These are phyloP conservation scores for Colletotrichum sp. DNA, from an alignment of 2,329 filamentous ascomycete genomes.

Conservation along the genomic window DNA sequence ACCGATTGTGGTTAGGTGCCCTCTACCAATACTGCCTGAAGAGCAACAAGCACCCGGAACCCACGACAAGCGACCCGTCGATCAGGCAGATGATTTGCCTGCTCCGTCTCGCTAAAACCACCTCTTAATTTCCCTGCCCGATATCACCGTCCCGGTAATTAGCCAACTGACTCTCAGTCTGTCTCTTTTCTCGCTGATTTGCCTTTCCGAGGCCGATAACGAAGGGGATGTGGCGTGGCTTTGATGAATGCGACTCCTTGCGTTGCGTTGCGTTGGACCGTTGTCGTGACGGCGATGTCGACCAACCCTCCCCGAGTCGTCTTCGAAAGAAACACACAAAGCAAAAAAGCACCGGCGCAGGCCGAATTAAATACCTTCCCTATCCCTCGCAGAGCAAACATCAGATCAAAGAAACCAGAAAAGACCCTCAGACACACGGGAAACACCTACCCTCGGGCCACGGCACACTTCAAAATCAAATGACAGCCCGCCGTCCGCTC, in stretches of 20 bases:
- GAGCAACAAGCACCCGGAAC: not conserved
- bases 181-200: not conserved
- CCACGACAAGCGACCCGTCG: not conserved
- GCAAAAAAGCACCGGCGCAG: not conserved
- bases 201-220: not conserved
- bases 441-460: not conserved
- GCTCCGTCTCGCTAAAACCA: not conserved
- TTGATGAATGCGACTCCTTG: not conserved
- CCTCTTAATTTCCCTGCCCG: slow-evolving; percentile 1
- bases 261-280: not conserved
- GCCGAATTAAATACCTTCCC: not conserved
- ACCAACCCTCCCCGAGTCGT: not conserved
- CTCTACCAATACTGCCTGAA: not conserved
- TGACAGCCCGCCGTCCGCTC: slow-evolving; percentile 8
- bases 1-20: too few relatives aligned
- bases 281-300: not conserved
- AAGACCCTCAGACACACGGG: not conserved
- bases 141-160: not conserved
- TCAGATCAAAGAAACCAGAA: not conserved
- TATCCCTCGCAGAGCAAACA: not conserved
- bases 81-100: not conserved
- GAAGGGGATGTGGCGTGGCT: not conserved
- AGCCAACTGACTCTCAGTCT: not conserved
- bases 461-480: not conserved
- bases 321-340: not conserved